phyloP scores from a whole-genome alignment of 768 basidiomycete genomes.

The Hygrocybe punicea region DNA sequence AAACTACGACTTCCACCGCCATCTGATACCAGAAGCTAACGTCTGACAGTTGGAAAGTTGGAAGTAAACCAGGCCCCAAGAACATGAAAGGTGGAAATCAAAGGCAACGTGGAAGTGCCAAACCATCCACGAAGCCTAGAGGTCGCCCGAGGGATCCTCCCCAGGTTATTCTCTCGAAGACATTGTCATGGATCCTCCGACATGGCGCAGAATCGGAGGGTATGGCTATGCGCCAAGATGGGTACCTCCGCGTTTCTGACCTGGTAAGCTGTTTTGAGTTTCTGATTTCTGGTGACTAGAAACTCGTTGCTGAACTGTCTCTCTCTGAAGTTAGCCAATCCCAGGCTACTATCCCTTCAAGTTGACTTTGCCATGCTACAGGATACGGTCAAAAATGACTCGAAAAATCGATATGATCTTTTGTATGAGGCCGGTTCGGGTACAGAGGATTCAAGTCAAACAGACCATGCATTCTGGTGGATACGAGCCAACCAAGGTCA shows the following conservation, averaged over 20 bases:
- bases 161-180: conserved; percentile 75
- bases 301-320: not conserved
- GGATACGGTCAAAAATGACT: conserved; percentile 62
- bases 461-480: conserved; percentile 55
- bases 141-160: conserved; percentile 62
- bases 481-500: conserved; percentile 91
- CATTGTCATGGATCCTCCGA: conserved; percentile 85
- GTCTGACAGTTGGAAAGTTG: too few species aligned
- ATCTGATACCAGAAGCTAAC: too few species aligned
- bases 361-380: conserved; percentile 49
- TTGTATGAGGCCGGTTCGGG: conserved; percentile 45
- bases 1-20: too few species aligned
- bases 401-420: conserved; percentile 64
- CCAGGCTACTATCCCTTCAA: conserved; percentile 56
- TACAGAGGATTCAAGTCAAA: conserved; percentile 3
- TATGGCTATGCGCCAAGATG: conserved; percentile 74
- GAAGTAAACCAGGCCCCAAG: not conserved
- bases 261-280: conserved; percentile 80
- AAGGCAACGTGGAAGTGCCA: not conserved
- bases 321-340: conserved; percentile 58
- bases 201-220: conserved; percentile 82
- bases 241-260: conserved; percentile 78
- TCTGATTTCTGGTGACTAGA: not conserved
- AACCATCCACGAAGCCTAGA: conserved; percentile 43
- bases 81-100: conserved; percentile 1